Evolutionary conservation across 768 basidiomycete species (phyloP), one percentile per base, ranked within the genome.

Genomic region (Naganishia randhawae): DNA sequence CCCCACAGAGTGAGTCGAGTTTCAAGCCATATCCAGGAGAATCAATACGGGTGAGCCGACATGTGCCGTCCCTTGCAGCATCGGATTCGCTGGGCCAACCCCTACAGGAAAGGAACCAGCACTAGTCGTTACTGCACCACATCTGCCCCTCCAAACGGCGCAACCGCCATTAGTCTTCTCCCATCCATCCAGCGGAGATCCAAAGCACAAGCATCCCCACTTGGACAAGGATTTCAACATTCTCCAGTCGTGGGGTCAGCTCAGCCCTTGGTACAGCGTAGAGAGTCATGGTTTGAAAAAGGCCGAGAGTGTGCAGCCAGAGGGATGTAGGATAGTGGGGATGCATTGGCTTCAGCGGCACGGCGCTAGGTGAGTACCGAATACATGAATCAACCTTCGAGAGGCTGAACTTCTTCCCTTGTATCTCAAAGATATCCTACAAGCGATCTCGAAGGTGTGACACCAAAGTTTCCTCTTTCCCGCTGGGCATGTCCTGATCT

Each of bases 271-370:
- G 70, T 77, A 72, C 64, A 75, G 74, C 3, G 77, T 79, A 27
- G 53, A 73, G 33, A 69, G 65, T n/a, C 78, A 79, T 54, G 78
- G 78, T 27, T 63, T 79, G 45, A 69, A 71, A 14, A 73, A 76
- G n/a, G 73, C 73, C 2, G 72, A 65, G 48, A 69, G 71, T 39
- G 53, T 79, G 31, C 65, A 75, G 17, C 78, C 78, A 0, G 69
- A 72, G 19, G 67, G 65, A 5, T 79, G 78, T 63, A 64, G 74
- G 51, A 50, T 79, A 7, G 72, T 73, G 4, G 71, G 73, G 29
- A 39, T 79, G 35, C 76, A 77, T 50, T 79, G 78, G 78, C 66
- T 79, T 35, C 78, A 79, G 66, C 50, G 78, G 39, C 78, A 79
- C 63, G 78, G 78, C 4, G 78, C 78, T 13, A 72, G 78, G 72